Percentiles rank a stretch among this genome's conserved stretches.
These are phyloP conservation scores for Sclerotinia subarctica DNA, from an alignment of 2,329 filamentous ascomycete genomes.

Conservation along the genomic window DNA sequence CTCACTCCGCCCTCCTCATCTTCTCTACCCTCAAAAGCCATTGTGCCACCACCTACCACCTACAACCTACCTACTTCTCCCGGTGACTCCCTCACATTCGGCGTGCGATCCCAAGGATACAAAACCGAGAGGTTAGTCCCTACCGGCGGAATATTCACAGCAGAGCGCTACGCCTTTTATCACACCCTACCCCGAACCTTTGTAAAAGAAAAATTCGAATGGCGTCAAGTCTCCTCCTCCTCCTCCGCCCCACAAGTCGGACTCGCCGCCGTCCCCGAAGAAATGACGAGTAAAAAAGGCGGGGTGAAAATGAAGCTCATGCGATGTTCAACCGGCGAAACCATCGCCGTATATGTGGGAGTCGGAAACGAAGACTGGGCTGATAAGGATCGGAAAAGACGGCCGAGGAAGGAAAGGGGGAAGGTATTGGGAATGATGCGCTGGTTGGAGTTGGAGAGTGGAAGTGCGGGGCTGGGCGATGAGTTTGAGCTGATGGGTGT, in stretches of 20 bases:
- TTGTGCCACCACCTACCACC: slow-evolving; percentile 13
- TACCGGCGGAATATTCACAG: slow-evolving; percentile 29
- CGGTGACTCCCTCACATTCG: slow-evolving; percentile 18
- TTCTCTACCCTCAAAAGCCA: slow-evolving; percentile 6
- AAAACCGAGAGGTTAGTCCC: slow-evolving; percentile 27
- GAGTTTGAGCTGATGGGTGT: slow-evolving; percentile 34
- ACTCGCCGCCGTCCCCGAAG: neutral
- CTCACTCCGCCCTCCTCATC: slow-evolving; percentile 19
- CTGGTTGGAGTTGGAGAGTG: slow-evolving; percentile 20
- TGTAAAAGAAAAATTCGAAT: slow-evolving; percentile 32
- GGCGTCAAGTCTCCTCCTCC: slow-evolving; percentile 24
- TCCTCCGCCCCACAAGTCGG: neutral
- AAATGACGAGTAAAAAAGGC: slow-evolving; percentile 24
- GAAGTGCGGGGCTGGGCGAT: slow-evolving; percentile 26
- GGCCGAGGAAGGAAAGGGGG: slow-evolving; percentile 22
- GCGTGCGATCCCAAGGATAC: slow-evolving; percentile 21
- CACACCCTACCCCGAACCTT: slow-evolving; percentile 27
- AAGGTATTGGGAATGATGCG: slow-evolving; percentile 11
- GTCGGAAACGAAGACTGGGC: slow-evolving; percentile 23
- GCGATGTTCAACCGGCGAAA: slow-evolving; percentile 29
- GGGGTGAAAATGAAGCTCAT: slow-evolving; percentile 31
- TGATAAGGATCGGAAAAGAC: slow-evolving; percentile 27
- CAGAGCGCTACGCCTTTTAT: slow-evolving; percentile 31
- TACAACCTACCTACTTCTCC: slow-evolving; percentile 18
- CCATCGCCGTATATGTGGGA: slow-evolving; percentile 34